Evolutionary conservation across 139 green algal species (phyloP).

Genomic region (Gonium pectorale): DNA sequence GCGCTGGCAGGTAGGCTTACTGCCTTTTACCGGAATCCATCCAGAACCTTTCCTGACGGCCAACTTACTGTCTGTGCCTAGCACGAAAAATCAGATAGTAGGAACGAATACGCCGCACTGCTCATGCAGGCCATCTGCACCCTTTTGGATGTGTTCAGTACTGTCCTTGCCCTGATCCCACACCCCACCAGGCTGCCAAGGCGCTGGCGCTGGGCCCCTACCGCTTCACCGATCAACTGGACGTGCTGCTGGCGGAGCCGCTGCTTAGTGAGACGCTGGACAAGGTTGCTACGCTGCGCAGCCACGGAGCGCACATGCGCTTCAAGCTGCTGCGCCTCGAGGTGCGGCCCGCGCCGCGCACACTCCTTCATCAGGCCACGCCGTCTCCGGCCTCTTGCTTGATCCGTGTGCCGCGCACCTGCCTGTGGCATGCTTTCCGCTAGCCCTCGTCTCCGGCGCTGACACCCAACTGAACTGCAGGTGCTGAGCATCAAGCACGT

Average conservation of each 20-base stretch:
- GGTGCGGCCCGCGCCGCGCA: background rate
- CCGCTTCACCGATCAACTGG: constrained; percentile 52
- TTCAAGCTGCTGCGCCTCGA: constrained; percentile 29
- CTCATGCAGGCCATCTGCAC: background rate
- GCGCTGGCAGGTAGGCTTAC: constrained; percentile 43
- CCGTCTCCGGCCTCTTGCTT: too few relatives aligned
- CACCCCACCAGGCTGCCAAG: constrained; percentile 69
- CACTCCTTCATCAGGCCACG: too few relatives aligned
- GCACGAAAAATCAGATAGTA: too few relatives aligned
- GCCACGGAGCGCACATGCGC: constrained; percentile 72
- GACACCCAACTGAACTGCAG: background rate
- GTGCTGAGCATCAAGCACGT: background rate
- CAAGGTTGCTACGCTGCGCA: constrained; percentile 62
- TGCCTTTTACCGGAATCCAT: too few relatives aligned
- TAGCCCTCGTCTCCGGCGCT: too few relatives aligned
- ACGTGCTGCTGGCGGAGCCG: constrained; percentile 66
- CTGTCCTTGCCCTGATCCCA: background rate
- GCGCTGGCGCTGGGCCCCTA: constrained; percentile 68
- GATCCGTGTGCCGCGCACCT: background rate
- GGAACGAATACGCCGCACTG: too few relatives aligned
- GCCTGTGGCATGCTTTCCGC: background rate
- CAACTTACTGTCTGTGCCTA: too few relatives aligned
- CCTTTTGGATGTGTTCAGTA: too few relatives aligned
- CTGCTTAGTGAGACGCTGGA: constrained; percentile 63
- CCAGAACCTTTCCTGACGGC: too few relatives aligned